Evolutionary conservation across 129 eudicot species (phyloP).

Genomic region (Daucus carota): DNA sequence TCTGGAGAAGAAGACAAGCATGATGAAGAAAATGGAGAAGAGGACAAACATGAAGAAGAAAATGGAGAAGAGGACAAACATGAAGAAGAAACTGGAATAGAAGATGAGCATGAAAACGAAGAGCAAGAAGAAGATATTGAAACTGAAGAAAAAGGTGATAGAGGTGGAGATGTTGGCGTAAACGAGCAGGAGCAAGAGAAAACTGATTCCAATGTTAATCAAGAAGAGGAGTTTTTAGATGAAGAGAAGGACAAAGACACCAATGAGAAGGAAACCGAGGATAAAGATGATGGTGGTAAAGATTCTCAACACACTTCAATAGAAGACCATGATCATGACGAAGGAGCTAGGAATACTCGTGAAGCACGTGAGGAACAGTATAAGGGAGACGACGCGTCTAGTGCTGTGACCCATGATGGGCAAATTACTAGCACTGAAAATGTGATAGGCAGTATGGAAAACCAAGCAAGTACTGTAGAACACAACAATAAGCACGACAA

Average conservation of each 20-base stretch:
- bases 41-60: neutral
- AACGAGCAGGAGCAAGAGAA: constrained; percentile 47
- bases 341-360: constrained; percentile 25
- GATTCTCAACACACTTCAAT: constrained; percentile 16
- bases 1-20: constrained; percentile 10
- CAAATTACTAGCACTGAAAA: constrained; percentile 26
- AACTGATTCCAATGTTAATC: constrained; percentile 28
- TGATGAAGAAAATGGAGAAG: constrained; percentile 3
- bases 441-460: constrained; percentile 24
- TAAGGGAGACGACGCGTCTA: constrained; percentile 95
- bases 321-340: constrained; percentile 49
- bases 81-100: constrained; percentile 26
- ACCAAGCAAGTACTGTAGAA: constrained; percentile 9
- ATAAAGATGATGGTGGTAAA: constrained; percentile 22
- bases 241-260: constrained; percentile 10
- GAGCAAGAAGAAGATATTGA: constrained; percentile 20
- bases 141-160: constrained; percentile 26
- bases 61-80: neutral
- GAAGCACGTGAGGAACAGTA: constrained; percentile 87
- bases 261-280: constrained; percentile 15
- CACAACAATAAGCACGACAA: constrained; percentile 14
- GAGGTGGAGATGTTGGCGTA: constrained; percentile 27
- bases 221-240: constrained; percentile 8
- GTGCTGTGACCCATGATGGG: constrained; percentile 74
- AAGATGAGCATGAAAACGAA: constrained; percentile 16